These are phyloP conservation scores for Papilionanthe hybrid DNA, from an alignment of 116 monocot species.

Conservation along the genomic window DNA sequence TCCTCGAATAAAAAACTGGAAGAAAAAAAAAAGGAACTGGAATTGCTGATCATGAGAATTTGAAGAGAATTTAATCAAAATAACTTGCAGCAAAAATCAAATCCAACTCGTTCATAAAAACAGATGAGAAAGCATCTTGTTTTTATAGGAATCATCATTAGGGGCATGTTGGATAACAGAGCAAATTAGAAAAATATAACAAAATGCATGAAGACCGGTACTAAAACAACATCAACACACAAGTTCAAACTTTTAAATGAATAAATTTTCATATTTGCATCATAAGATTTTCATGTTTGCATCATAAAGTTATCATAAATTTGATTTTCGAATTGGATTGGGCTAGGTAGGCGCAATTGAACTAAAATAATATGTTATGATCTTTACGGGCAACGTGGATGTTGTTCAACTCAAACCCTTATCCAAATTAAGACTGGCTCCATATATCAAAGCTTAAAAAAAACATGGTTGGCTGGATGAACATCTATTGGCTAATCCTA, in stretches of 20 bases:
- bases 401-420: background rate
- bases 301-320: background rate
- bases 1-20: no score
- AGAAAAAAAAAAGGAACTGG: no score
- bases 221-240: background rate
- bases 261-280: background rate
- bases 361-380: background rate
- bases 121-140: no score
- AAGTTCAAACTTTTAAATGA: background rate
- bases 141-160: no score
- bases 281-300: background rate
- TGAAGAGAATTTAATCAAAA: no score
- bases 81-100: background rate
- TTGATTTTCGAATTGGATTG: background rate
- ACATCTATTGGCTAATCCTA: background rate
- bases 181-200: background rate
- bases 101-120: background rate
- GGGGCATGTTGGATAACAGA: background rate
- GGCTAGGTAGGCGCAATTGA: background rate
- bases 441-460: background rate
- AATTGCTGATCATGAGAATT: no score
- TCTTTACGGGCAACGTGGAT: background rate
- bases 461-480: background rate
- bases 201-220: background rate
- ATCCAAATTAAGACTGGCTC: background rate